Evolutionary conservation across 495 filamentous ascomycete species (phyloP).

Genomic region (Neurospora tetraspora): DNA sequence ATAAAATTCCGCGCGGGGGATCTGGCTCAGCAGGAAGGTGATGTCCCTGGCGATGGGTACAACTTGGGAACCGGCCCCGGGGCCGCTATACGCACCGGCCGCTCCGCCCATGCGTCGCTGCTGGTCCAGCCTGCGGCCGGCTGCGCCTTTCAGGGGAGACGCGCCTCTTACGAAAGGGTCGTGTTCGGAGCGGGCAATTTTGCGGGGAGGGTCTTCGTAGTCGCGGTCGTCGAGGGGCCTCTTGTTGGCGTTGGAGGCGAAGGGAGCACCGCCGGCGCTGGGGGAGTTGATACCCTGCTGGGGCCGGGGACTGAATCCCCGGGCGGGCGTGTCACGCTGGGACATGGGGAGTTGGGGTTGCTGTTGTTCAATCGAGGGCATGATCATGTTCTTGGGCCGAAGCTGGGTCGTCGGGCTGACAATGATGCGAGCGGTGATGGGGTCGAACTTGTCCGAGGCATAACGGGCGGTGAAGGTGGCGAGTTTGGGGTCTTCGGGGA

Average conservation of each 20-base stretch:
- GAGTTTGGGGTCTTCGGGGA: slow-evolving; percentile 73
- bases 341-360: slow-evolving; percentile 42
- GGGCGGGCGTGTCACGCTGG: slow-evolving; percentile 13
- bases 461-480: slow-evolving; percentile 67
- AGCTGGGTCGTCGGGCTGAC: slow-evolving; percentile 71
- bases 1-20: slow-evolving; percentile 69
- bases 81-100: slow-evolving; percentile 28
- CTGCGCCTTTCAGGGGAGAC: slow-evolving; percentile 78
- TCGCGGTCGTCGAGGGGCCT: slow-evolving; percentile 60
- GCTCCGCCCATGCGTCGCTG: slow-evolving; percentile 51
- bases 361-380: slow-evolving; percentile 42
- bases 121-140: slow-evolving; percentile 72
- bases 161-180: slow-evolving; percentile 51
- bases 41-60: slow-evolving; percentile 64
- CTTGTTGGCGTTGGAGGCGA: slow-evolving; percentile 30
- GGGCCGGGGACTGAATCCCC: slow-evolving; percentile 36
- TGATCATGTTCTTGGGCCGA: slow-evolving; percentile 43
- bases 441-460: slow-evolving; percentile 46
- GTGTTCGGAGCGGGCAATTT: slow-evolving; percentile 34
- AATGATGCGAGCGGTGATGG: slow-evolving; percentile 68
- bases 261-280: neutral
- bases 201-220: slow-evolving; percentile 73
- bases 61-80: slow-evolving; percentile 21
- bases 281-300: slow-evolving; percentile 57
- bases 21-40: slow-evolving; percentile 69